A percentile compares a stretch with the other conserved stretches of the same genome.
Conservation (phyloP, 2,329 filamentous ascomycete genomes). For the Cryphonectria radicalis region DNA sequence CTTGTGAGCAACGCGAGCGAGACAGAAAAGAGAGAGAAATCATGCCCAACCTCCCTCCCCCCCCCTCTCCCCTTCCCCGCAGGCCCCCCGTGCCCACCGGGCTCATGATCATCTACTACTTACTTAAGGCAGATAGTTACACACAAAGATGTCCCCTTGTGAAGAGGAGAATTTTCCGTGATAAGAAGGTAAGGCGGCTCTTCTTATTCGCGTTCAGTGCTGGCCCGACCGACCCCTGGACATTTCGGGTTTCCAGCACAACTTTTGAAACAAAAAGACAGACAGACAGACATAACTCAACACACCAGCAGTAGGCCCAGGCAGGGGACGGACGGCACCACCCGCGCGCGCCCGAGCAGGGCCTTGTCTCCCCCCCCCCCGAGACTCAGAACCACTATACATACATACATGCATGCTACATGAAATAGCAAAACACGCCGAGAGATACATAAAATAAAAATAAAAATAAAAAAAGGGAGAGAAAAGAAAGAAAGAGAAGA, state of each 20-base stretch:
- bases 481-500: neutral
- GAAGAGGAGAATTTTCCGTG: neutral
- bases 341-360: neutral
- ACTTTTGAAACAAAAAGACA: neutral
- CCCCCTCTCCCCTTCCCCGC: too few relatives aligned
- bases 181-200: neutral
- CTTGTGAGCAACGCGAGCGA: neutral
- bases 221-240: neutral
- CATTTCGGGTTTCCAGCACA: neutral
- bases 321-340: neutral
- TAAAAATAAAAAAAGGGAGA: too few relatives aligned
- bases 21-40: neutral
- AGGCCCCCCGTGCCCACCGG: neutral
- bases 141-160: neutral
- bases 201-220: neutral
- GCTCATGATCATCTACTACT: neutral
- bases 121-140: too few relatives aligned
- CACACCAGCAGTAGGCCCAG: too few relatives aligned
- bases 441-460: too few relatives aligned
- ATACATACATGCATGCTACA: neutral
- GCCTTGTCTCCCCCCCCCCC: neutral
- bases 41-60: neutral
- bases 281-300: too few relatives aligned
- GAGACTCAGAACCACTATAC: neutral
- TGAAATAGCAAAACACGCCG: too few relatives aligned